Base-by-base conservation (phyloP, 225 moss, liverwort and hornwort species). In the Pseudisothecium myosuroides region DNA sequence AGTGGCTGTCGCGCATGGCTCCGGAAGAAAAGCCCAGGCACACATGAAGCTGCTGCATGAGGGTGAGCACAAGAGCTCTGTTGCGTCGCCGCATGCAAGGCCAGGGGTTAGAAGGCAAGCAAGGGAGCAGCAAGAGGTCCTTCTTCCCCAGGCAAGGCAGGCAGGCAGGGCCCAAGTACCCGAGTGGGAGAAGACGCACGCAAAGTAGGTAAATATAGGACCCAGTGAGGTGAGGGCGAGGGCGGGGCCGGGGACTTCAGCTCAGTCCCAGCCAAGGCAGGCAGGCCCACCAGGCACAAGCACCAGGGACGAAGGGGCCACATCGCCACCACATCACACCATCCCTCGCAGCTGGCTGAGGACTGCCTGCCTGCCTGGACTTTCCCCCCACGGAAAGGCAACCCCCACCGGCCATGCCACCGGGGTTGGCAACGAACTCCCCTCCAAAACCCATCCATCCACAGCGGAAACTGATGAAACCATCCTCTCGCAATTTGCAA, bases 131-230 rank as follows among this genome's bases (percentile, higher is more conserved):
- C 78, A 78, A 78, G 78, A 55, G 34, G 49, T 21, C 14, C 80
- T 59, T 80, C 80, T 39, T 58, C 61, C 24, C 32, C 82, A 64
- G 37, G 19, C 65, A 77, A 52, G 87, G 22, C 82, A 64, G 37
- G 19, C 65, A 77, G 63, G 87, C 66, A 63, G 71, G 77, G 77
- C 83, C 60, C 91, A 32, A 61, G 76, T 76, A 47, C 54, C 85
- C 39, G 65, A 91, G 87, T 89, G 91, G 34, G 12, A 69, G 69
- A 71, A 47, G 63, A 63, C 0, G 86, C 64, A n/a, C 78, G 82
- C 85, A 22, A 65, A 64, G 72, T 76, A 77, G 92, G 92, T 92
- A 90, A 92, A 92, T 92, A 92, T 92, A 92, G 92, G 83, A 83
- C 59, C 86, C 74, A 39, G 28, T 11, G 58, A 8, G 54, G 80